These are phyloP conservation scores for Gossypium davidsonii DNA, from an alignment of 441 rosid genomes.

Conservation along the genomic window DNA sequence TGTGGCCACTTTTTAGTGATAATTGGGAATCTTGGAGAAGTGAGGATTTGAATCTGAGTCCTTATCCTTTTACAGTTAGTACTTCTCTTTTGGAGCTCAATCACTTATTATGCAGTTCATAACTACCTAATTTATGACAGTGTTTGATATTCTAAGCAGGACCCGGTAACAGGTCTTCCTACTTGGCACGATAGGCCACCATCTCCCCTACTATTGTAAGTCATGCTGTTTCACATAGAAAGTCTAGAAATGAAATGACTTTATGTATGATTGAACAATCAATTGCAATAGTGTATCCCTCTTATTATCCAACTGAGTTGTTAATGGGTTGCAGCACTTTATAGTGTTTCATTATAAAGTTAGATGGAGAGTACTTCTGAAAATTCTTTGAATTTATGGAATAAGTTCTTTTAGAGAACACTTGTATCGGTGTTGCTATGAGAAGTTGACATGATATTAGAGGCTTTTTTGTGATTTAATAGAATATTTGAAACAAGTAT, in stretches of 20 bases:
- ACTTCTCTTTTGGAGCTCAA: conserved; percentile 9
- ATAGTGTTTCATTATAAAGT: background rate
- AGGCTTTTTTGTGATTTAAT: background rate
- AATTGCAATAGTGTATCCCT: background rate
- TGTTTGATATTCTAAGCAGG: conserved; percentile 43
- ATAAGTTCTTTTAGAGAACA: background rate
- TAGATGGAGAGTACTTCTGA: background rate
- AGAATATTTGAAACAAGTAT: background rate
- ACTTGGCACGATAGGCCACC: conserved; percentile 55
- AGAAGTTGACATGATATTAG: background rate
- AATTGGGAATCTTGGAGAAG: conserved; percentile 81
- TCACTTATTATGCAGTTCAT: conserved; percentile 7
- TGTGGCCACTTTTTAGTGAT: conserved; percentile 93
- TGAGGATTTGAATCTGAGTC: conserved; percentile 68
- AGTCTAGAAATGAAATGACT: background rate
- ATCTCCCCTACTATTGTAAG: conserved; percentile 75
- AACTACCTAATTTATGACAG: background rate
- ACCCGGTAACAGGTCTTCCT: conserved; percentile 86
- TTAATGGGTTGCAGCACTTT: background rate
- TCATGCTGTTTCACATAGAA: conserved; percentile 10
- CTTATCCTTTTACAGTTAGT: conserved; percentile 73
- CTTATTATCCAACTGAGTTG: background rate
- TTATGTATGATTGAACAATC: background rate
- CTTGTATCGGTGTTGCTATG: background rate
- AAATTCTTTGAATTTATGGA: background rate